phyloP scores from a whole-genome alignment of 257 asterid species.

The Solanum clarkiae region DNA sequence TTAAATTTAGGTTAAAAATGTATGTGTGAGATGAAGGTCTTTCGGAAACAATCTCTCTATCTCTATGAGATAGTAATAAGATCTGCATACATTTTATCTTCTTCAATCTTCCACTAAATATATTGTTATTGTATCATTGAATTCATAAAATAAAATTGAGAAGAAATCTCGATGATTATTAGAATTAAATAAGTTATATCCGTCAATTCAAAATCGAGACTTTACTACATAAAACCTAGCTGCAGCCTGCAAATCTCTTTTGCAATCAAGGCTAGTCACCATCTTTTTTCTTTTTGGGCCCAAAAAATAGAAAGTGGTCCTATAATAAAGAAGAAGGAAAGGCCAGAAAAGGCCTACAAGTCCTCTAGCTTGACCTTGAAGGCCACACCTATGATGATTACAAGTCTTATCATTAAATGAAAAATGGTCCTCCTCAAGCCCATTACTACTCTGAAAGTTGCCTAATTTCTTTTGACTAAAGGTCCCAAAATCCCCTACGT shows the following conservation, averaged over 20 bases:
- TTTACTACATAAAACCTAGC: neutral
- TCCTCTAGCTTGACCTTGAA: neutral
- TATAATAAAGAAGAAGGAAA: neutral
- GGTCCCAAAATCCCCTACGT: neutral
- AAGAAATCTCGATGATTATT: neutral
- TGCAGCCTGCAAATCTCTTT: neutral
- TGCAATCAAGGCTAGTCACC: neutral
- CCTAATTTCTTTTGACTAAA: neutral
- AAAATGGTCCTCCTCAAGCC: constrained; percentile 2
- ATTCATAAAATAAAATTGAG: too few relatives aligned
- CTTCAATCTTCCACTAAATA: too few relatives aligned
- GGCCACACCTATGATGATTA: neutral
- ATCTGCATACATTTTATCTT: too few relatives aligned
- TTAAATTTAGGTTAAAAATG: too few relatives aligned
- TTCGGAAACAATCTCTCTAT: too few relatives aligned
- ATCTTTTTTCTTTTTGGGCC: neutral
- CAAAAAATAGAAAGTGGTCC: constrained; percentile 4
- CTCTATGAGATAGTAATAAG: too few relatives aligned
- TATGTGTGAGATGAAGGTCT: too few relatives aligned
- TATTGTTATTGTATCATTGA: too few relatives aligned
- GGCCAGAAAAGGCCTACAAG: neutral
- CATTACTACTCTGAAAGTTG: neutral
- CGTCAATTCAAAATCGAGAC: neutral
- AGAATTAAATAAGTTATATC: neutral
- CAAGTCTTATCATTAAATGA: neutral